Evolutionary conservation across 345 rosid genomes (phyloP), one percentile per base, ranked within the genome.

Genomic region (Fremontodendron californicum): DNA sequence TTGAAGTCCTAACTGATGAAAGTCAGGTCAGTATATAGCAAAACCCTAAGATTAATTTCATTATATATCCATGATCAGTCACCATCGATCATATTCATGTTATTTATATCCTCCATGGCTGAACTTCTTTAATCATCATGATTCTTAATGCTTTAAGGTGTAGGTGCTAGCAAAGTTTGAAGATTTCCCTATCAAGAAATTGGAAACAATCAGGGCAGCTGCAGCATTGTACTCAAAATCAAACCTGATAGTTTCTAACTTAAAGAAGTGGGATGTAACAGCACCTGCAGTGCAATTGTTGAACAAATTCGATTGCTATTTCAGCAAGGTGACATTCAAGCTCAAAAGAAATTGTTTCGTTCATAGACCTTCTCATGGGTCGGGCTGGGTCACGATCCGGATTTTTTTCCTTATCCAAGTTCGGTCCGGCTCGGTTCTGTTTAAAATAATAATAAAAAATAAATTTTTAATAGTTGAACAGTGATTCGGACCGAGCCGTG

Each of bases 111-210:
- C 16, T 71, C 7, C 6, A 19, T 49, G 25, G 48, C 46, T 33
- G 13, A 68, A 43, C 72, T 68, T 43, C 31, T 25, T 33, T 52
- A 52, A 31, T 33, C 27, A 15, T 52, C 27, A 23, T 43, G 55
- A 19, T 29, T 73, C 61, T 70, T 45, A 43, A 2, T 63, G 69
- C 52, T 2, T 43, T 63, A 45, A 46, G 1, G 27, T 16, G 48
- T 87, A 96, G 97, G 98, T 96, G 49, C 90, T 96, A 42, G 89
- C 95, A 4, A 84, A 94, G 77, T 92, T 94, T 48, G 98, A 96
- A 87, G 98, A 90, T 21, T 96, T 96, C 76, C 99, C 99, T 0
- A 84, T 78, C 27, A 93, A 89, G 88, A 96, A 93, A 80, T 77
- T 96, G 62, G 99, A 96, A 88, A 85, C 96, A 21, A 45, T 93